phyloP scores from a whole-genome alignment of 257 asterid species.

The Solanum chmielewskii region DNA sequence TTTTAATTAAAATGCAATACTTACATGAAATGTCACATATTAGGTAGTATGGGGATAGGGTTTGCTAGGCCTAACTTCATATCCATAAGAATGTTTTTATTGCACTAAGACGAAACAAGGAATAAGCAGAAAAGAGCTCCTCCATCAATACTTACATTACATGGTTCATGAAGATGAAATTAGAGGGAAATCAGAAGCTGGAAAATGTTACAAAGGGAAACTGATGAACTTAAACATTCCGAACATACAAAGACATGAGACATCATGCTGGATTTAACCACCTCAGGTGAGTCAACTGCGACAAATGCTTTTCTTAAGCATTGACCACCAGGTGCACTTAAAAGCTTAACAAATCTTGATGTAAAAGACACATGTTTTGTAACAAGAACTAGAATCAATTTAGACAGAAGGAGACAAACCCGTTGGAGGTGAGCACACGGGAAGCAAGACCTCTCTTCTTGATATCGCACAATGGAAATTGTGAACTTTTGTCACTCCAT shows the following conservation, averaged over 20 bases:
- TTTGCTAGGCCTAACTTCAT: neutral
- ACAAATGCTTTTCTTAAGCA: conserved; percentile 29
- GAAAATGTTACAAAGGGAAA: neutral
- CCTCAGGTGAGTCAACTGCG: conserved; percentile 76
- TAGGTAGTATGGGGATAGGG: neutral
- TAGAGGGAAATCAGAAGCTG: neutral
- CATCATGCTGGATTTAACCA: conserved; percentile 33
- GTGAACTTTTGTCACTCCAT: conserved; percentile 9
- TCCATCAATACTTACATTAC: neutral
- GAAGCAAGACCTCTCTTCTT: conserved; percentile 8
- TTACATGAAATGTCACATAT: neutral
- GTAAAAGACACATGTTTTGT: conserved; percentile 1
- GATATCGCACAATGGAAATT: conserved; percentile 6
- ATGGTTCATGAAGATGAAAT: neutral
- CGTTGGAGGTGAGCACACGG: neutral
- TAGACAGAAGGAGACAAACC: conserved; percentile 2
- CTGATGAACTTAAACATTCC: conserved; percentile 7
- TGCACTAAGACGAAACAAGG: neutral
- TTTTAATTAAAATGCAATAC: neutral
- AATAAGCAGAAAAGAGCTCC: neutral
- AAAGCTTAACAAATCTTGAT: neutral
- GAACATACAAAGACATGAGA: conserved; percentile 19
- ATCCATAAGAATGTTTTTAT: neutral
- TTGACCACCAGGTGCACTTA: conserved; percentile 79
- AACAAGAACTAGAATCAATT: conserved; percentile 2